Conservation (phyloP, 176 grass and related monocot genomes). For the Ensete ventricosum region DNA sequence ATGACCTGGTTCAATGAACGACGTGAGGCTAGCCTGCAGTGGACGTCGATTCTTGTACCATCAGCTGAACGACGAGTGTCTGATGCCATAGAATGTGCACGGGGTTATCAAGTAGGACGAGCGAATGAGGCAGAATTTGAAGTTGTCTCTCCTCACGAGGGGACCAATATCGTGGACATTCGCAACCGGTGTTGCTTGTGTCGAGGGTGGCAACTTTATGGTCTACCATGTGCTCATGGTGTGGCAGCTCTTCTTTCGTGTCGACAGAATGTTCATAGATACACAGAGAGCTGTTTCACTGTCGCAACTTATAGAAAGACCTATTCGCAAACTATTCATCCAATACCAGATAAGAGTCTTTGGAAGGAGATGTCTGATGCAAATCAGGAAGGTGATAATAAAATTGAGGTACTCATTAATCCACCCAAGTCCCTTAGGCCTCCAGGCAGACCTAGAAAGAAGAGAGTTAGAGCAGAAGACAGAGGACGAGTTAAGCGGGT, state of each 20-base stretch:
- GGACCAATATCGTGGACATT: conserved; percentile 80
- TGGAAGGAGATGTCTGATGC: conserved; percentile 50
- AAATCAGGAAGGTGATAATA: conserved; percentile 30
- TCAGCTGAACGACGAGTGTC: conserved; percentile 54
- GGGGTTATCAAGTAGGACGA: conserved; percentile 73
- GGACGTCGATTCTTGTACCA: conserved; percentile 70
- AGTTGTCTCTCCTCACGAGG: conserved; percentile 75
- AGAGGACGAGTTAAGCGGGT: conserved; percentile 60
- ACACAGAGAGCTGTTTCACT: conserved; percentile 89
- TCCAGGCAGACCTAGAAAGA: conserved; percentile 69
- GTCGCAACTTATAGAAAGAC: conserved; percentile 86
- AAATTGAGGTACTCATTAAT: conserved; percentile 43
- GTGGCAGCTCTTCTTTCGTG: conserved; percentile 86
- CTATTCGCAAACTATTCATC: conserved; percentile 90
- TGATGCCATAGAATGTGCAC: conserved; percentile 77
- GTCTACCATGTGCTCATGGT: conserved; percentile 75
- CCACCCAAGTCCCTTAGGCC: conserved; percentile 75
- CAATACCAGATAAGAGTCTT: conserved; percentile 76
- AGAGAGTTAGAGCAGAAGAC: conserved; percentile 66
- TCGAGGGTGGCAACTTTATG: conserved; percentile 88
- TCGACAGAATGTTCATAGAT: conserved; percentile 89
- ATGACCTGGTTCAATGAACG: conserved; percentile 99
- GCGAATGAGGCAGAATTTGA: conserved; percentile 92
- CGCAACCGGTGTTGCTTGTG: conserved; percentile 86
- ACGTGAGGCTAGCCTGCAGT: conserved; percentile 87